phyloP scores from a whole-genome alignment of 805 yeast genomes.

The Cyberlindnera bimundalis region DNA sequence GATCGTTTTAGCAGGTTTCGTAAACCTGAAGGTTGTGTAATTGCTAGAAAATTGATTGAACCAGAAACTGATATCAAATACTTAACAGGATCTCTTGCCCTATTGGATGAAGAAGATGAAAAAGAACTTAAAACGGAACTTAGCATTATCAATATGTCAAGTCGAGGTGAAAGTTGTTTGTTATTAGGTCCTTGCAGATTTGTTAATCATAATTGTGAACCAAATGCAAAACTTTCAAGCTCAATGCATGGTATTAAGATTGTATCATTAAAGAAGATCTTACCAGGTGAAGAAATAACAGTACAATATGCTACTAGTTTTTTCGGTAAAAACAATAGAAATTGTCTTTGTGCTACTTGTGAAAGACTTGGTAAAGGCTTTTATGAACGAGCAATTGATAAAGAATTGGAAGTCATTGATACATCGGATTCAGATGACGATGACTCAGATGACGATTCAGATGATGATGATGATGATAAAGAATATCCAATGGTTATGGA shows the following conservation, averaged over 20 bases:
- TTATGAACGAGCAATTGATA: conserved; percentile 25
- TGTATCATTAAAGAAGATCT: conserved; percentile 32
- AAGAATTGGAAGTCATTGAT: neutral
- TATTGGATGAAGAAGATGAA: conserved; percentile 33
- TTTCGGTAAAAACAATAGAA: conserved; percentile 39
- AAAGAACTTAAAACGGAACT: conserved; percentile 37
- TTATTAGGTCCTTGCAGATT: conserved; percentile 49
- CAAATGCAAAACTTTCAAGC: conserved; percentile 38
- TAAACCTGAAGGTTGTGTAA: conserved; percentile 33
- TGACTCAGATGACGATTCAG: too few relatives aligned
- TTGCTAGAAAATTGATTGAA: conserved; percentile 32
- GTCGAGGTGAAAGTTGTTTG: conserved; percentile 30
- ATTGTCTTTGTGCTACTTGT: conserved; percentile 44
- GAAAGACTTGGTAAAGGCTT: conserved; percentile 32
- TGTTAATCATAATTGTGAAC: conserved; percentile 46
- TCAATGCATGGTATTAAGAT: conserved; percentile 31
- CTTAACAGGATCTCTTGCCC: conserved; percentile 37
- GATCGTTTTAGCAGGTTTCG: conserved; percentile 33
- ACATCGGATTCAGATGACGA: too few relatives aligned
- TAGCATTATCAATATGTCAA: conserved; percentile 38
- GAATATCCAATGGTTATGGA: too few relatives aligned
- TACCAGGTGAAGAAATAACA: conserved; percentile 45
- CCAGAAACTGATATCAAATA: conserved; percentile 33
- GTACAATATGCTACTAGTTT: conserved; percentile 40
- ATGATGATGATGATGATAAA: too few relatives aligned